Evolutionary conservation across 169 alveolate species (phyloP).

Genomic region (Blepharisma undulans): DNA sequence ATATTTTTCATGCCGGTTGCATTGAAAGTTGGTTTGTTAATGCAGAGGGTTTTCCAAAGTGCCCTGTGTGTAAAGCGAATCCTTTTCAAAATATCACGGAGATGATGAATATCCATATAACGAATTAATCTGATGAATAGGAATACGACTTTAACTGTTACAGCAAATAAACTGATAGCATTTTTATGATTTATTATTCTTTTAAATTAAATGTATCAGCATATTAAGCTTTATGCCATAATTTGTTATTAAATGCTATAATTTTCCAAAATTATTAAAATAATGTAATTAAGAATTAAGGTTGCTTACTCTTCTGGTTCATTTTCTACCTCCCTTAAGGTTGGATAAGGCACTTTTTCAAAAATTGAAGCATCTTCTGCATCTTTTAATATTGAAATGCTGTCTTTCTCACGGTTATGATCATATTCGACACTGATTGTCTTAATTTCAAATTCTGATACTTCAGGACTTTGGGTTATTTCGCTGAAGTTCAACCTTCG

Average conservation of each 20-base stretch:
- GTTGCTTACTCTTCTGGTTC: neutral
- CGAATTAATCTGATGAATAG: neutral
- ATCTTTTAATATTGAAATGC: neutral
- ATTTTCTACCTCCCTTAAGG: neutral
- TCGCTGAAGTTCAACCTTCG: neutral
- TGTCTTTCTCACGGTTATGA: neutral
- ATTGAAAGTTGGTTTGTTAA: conserved; percentile 12
- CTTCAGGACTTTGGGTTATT: neutral
- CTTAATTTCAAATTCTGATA: neutral
- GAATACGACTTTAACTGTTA: too few relatives aligned
- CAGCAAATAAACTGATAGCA: too few relatives aligned
- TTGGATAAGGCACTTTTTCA: neutral
- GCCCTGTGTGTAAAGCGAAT: neutral
- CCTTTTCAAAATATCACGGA: neutral
- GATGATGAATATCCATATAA: neutral
- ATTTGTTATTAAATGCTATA: too few relatives aligned
- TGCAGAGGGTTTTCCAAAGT: neutral
- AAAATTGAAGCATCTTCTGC: neutral
- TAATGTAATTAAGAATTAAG: neutral
- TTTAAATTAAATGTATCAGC: too few relatives aligned
- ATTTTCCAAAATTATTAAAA: too few relatives aligned
- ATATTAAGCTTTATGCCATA: too few relatives aligned
- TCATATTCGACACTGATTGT: neutral
- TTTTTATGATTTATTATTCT: too few relatives aligned
- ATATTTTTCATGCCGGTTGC: neutral